Evolutionary conservation across 805 yeast species (phyloP), one percentile per base, ranked within the genome.

Genomic region (Lipomyces lipofer): DNA sequence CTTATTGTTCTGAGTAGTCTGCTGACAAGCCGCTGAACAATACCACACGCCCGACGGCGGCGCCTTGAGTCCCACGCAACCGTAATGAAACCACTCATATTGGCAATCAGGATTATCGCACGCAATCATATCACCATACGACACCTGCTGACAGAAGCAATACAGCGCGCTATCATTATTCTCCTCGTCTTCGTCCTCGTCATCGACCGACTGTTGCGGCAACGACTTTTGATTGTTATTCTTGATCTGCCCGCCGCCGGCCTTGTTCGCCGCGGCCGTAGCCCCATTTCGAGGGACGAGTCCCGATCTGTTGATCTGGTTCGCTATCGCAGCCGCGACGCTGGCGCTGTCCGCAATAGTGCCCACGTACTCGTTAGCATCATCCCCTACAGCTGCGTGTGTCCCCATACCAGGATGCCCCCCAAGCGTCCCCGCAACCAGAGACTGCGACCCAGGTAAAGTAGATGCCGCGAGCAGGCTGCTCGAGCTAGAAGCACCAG

Each of bases 1-100:
- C 43, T 56, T 55, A 30, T 24, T 51, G 29, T 29, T 47, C 38
- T 45, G 51, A 15, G 49, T 45, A 39, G 44, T 49, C n/a, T 54
- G 57, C 48, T 49, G 54, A 42, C 62, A 58, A 27, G 12, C 28
- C 32, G 42, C 86, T 0, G 96, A 88, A 73, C 99, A 92, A 69
- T 83, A 91, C 99, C 99, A 92, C 45, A 86, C 85, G 17, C 94
- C 96, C 65, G 83, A 82, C 2, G 98, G 98, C 3, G 95, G 96
- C 48, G 83, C 84, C 17, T 83, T 84, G 56, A 92, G 74, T 1
- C 96, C 96, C 39, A 92, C 97, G 75, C 99, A 94, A 52, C 84
- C 85, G 77, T 91, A 92, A 71, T 94, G 99, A 73, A 92, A 92
- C 98, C 98, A 92, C 68, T 89, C 97, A 61, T 77, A 83, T 66